Conservation (phyloP, 176 grass and related monocot genomes). For the Pontederia paniculata region DNA sequence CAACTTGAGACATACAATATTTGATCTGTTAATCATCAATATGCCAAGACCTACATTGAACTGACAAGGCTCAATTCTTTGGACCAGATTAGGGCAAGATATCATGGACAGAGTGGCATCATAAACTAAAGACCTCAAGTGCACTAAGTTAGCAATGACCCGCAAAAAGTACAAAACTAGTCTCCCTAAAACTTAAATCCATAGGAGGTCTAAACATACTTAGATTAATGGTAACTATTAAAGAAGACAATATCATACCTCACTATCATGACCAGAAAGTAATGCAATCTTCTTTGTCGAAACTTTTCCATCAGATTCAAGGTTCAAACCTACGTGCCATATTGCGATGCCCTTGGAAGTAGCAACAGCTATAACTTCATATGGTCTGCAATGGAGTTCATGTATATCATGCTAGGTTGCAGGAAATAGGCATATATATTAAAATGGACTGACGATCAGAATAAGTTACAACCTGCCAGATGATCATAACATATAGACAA, state of each 20-base stretch:
- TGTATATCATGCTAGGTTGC: background rate
- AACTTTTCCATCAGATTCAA: constrained; percentile 38
- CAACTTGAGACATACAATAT: no score
- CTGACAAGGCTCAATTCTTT: no score
- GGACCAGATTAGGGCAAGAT: no score
- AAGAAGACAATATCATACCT: constrained; percentile 36
- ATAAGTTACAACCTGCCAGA: no score
- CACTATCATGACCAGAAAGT: constrained; percentile 49
- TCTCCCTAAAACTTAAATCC: background rate
- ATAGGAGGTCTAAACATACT: background rate
- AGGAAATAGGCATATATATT: background rate
- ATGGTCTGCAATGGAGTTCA: constrained; percentile 46
- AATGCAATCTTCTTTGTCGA: constrained; percentile 63
- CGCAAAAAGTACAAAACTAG: background rate
- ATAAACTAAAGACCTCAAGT: no score
- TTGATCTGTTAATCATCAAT: no score
- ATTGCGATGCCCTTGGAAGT: constrained; percentile 82
- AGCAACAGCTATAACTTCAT: constrained; percentile 78
- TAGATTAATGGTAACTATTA: background rate
- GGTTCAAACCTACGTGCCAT: constrained; percentile 57
- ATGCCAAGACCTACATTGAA: no score
- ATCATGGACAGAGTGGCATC: no score
- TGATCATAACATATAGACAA: no score
- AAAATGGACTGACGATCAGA: background rate
- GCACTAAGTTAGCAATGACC: no score